These are phyloP conservation scores for Colletotrichum phormii DNA, from an alignment of 2,329 filamentous ascomycete species.

Conservation along the genomic window DNA sequence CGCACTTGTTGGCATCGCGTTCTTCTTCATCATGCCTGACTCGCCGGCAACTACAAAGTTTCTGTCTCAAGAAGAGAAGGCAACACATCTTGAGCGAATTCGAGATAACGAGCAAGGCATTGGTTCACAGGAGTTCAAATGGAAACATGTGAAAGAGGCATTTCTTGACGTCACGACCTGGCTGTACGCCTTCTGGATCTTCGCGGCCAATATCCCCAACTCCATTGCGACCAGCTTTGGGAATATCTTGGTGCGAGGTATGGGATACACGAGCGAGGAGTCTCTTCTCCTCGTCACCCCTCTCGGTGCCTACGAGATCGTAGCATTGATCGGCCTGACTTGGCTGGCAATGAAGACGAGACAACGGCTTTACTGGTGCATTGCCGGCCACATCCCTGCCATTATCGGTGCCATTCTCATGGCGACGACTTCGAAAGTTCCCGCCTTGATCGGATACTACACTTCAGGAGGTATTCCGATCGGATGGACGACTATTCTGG, in stretches of 20 bases:
- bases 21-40: constrained; percentile 61
- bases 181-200: constrained; percentile 42
- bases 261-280: constrained; percentile 73
- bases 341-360: constrained; percentile 38
- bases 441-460: constrained; percentile 74
- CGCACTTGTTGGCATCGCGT: constrained; percentile 57
- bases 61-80: constrained; percentile 66
- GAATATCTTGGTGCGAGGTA: constrained; percentile 58
- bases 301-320: constrained; percentile 73
- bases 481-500: constrained; percentile 50
- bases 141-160: constrained; percentile 64
- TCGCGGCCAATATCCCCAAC: constrained; percentile 45
- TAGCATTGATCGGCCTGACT: constrained; percentile 58
- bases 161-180: constrained; percentile 43
- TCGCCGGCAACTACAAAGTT: constrained; percentile 53
- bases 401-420: constrained; percentile 48
- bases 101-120: constrained; percentile 75
- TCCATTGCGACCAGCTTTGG: constrained; percentile 52
- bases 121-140: constrained; percentile 75
- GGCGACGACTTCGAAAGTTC: constrained; percentile 53
- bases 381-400: constrained; percentile 42
- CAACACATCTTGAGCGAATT: constrained; percentile 59
- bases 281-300: constrained; percentile 74
- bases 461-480: constrained; percentile 70
- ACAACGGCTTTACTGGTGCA: constrained; percentile 50